Conservation (phyloP, 495 filamentous ascomycete genomes). For the Penicillium mononematosum region DNA sequence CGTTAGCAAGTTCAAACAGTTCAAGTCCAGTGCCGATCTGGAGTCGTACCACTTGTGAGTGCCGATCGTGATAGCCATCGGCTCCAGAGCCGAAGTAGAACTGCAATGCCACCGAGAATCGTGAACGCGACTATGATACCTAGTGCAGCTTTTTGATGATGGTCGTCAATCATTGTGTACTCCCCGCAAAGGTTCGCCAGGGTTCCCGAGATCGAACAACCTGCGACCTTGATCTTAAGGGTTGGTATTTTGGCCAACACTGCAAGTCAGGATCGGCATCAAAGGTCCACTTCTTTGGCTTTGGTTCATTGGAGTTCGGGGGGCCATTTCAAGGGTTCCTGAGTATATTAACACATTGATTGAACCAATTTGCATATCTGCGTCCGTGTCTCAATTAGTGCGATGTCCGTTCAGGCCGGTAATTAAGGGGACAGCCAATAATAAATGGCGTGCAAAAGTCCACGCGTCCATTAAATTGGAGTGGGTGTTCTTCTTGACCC, state of each 20-base stretch:
- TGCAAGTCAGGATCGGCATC: neutral
- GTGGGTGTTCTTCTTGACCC: no score
- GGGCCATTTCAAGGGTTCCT: neutral
- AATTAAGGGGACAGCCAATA: no score
- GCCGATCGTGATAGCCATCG: constrained; percentile 40
- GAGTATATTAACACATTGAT: neutral
- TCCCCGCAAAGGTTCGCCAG: neutral
- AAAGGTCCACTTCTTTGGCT: neutral
- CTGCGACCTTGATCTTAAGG: neutral
- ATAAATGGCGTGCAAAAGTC: neutral
- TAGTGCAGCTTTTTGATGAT: constrained; percentile 42
- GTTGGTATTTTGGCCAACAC: neutral
- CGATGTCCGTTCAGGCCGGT: neutral
- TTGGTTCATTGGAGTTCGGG: neutral
- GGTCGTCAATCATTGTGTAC: constrained; percentile 22
- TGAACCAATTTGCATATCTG: neutral
- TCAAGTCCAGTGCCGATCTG: constrained; percentile 13
- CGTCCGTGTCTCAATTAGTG: neutral
- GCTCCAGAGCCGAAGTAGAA: constrained; percentile 44
- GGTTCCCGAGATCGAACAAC: neutral
- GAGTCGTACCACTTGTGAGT: constrained; percentile 25
- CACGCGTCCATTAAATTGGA: neutral
- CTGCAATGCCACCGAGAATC: constrained; percentile 42
- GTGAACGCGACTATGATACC: constrained; percentile 50
- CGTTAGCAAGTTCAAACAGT: constrained; percentile 10